Percentiles rank a stretch among this genome's conserved stretches.
Conservation (phyloP, 371 early-diverging fungal species). For the Saksenaea oblongispora region DNA sequence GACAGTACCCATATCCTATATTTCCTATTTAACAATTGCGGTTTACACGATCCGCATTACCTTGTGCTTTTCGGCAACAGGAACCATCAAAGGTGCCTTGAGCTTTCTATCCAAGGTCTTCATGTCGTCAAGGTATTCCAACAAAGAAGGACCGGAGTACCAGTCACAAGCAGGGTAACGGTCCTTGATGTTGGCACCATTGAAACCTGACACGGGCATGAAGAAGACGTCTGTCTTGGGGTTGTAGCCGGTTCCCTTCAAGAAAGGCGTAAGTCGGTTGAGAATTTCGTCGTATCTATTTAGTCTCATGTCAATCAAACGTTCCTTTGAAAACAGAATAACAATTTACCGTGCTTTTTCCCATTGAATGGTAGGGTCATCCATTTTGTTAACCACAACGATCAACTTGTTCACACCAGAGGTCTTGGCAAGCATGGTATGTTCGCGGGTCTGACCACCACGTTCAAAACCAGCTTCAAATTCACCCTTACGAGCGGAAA, state of each 20-base stretch:
- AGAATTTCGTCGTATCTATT: slow-evolving; percentile 86
- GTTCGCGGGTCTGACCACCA: slow-evolving; percentile 99
- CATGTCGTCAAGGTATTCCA: slow-evolving; percentile 85
- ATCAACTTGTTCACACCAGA: slow-evolving; percentile 92
- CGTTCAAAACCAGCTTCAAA: slow-evolving; percentile 99
- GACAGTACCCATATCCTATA: slow-evolving; percentile 93
- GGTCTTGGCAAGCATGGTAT: slow-evolving; percentile 96
- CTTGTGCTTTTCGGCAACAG: slow-evolving; percentile 93
- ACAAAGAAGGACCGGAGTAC: slow-evolving; percentile 92
- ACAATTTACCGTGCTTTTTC: slow-evolving; percentile 68
- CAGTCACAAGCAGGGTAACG: slow-evolving; percentile 60
- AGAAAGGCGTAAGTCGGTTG: slow-evolving; percentile 83
- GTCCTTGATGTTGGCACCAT: slow-evolving; percentile 96
- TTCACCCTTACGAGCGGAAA: slow-evolving; percentile 99
- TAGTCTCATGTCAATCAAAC: neutral
- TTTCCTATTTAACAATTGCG: neutral
- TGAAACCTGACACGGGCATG: slow-evolving; percentile 95
- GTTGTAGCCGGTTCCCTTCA: slow-evolving; percentile 91
- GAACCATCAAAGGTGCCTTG: slow-evolving; percentile 89
- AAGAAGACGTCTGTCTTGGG: slow-evolving; percentile 85
- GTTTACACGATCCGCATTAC: too few species aligned
- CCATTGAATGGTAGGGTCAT: slow-evolving; percentile 96
- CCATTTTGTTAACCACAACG: slow-evolving; percentile 98
- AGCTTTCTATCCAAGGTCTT: slow-evolving; percentile 81
- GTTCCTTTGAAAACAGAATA: neutral